Evolutionary conservation across 2,329 filamentous ascomycete species (phyloP).

Genomic region (Colletotrichum liaoningense): DNA sequence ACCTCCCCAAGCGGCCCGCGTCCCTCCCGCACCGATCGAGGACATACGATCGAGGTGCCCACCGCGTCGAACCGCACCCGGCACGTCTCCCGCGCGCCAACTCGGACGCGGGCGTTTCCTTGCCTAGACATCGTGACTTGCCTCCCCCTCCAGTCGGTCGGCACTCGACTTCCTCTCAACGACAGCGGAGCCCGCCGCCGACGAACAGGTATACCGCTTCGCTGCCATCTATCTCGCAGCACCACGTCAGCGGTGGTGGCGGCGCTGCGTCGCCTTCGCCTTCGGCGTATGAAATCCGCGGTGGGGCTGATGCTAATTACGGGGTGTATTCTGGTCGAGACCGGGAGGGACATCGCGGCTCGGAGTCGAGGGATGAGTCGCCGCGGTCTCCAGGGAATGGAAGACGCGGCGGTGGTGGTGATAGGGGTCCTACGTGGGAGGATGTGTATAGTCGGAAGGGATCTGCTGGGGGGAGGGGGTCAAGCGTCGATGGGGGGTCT

Average conservation of each 20-base stretch:
- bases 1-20: constrained; percentile 1
- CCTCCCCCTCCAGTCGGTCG: constrained; percentile 24
- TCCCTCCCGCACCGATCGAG: neutral
- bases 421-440: constrained; percentile 20
- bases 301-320: constrained; percentile 6
- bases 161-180: neutral
- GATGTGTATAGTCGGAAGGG: constrained; percentile 15
- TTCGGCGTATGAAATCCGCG: neutral
- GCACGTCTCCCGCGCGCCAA: constrained; percentile 10
- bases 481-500: neutral
- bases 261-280: neutral
- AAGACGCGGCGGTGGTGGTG: neutral
- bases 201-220: constrained; percentile 24
- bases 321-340: constrained; percentile 11
- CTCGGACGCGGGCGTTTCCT: constrained; percentile 19
- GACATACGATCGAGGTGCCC: constrained; percentile 12
- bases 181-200: constrained; percentile 22
- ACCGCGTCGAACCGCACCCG: constrained; percentile 1
- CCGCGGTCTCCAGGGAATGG: constrained; percentile 12
- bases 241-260: neutral
- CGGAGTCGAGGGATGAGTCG: constrained; percentile 6
- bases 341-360: neutral
- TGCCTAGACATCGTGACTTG: constrained; percentile 7
- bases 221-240: constrained; percentile 17
- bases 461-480: neutral